These are phyloP conservation scores for Phytopythium kandeliae DNA, from an alignment of 352 stramenopile genomes.

Conservation along the genomic window DNA sequence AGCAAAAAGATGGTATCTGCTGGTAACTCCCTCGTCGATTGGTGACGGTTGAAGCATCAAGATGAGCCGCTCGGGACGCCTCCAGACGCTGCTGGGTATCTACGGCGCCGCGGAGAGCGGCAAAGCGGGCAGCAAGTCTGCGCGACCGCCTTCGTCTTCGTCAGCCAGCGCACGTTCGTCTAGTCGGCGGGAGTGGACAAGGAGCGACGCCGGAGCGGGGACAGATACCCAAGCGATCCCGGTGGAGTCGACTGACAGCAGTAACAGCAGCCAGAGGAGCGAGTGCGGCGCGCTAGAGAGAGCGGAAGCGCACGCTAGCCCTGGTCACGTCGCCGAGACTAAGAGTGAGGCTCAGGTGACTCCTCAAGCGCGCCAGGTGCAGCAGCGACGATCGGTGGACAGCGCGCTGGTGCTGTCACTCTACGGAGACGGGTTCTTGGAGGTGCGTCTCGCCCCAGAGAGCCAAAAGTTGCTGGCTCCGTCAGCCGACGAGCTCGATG, in stretches of 20 bases:
- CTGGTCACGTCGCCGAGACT: too few species aligned
- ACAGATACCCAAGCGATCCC: neutral
- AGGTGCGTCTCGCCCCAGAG: slow-evolving; percentile 14
- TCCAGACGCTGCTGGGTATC: slow-evolving; percentile 30
- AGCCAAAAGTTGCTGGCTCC: neutral
- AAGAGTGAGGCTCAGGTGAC: neutral
- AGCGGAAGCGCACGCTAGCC: too few species aligned
- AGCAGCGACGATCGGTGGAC: neutral
- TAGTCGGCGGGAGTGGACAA: neutral
- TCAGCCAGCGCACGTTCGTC: neutral
- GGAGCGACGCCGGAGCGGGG: neutral
- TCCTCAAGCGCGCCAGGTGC: neutral
- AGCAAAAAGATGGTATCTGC: too few species aligned
- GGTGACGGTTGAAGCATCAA: slow-evolving; percentile 4
- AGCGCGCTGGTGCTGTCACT: slow-evolving; percentile 23
- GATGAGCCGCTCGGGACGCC: slow-evolving; percentile 21
- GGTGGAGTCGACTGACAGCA: neutral
- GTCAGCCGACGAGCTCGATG: slow-evolving; percentile 5
- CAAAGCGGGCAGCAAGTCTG: slow-evolving; percentile 7
- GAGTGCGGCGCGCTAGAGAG: too few species aligned
- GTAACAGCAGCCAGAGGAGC: neutral
- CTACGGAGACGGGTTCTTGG: slow-evolving; percentile 48
- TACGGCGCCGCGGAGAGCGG: slow-evolving; percentile 13
- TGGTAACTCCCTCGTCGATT: too few species aligned
- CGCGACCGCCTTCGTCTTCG: slow-evolving; percentile 7